Conservation (phyloP, 441 rosid species). For the Melastoma candidum region DNA sequence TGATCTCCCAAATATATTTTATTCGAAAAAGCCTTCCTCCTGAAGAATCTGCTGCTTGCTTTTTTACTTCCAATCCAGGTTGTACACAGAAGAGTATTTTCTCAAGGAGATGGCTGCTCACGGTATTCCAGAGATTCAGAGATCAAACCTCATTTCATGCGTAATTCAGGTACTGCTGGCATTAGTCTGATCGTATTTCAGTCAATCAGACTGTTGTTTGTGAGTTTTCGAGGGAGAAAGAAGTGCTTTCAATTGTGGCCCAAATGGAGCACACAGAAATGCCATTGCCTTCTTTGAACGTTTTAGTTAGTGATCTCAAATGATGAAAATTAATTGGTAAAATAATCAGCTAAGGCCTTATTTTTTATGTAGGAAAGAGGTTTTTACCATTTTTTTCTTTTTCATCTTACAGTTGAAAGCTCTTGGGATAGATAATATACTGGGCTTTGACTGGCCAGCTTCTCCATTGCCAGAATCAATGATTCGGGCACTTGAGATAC, state of each 20-base stretch:
- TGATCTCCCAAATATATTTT: too few relatives aligned
- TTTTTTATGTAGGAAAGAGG: too few relatives aligned
- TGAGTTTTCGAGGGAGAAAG: too few relatives aligned
- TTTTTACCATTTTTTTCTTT: slow-evolving; percentile 1
- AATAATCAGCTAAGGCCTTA: too few relatives aligned
- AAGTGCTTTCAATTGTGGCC: too few relatives aligned
- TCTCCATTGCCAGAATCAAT: slow-evolving; percentile 90
- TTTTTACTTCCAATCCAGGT: slow-evolving; percentile 25
- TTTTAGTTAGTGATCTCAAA: too few relatives aligned
- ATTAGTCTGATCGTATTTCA: too few relatives aligned
- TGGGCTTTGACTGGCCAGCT: slow-evolving; percentile 96
- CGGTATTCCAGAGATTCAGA: slow-evolving; percentile 94
- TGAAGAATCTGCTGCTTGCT: neutral
- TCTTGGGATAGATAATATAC: slow-evolving; percentile 86
- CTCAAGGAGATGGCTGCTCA: slow-evolving; percentile 66
- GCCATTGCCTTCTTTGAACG: too few relatives aligned
- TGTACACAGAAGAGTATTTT: slow-evolving; percentile 85
- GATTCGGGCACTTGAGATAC: slow-evolving; percentile 94
- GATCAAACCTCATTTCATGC: slow-evolving; percentile 85
- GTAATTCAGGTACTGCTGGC: slow-evolving; percentile 62
- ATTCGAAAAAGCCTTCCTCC: too few relatives aligned
- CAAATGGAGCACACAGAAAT: too few relatives aligned
- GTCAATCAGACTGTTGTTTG: too few relatives aligned
- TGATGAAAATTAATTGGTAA: too few relatives aligned
- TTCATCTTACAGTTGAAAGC: slow-evolving; percentile 65